Conservation (phyloP, 2,329 filamentous ascomycete genomes). For the Celoporthe dispersa region DNA sequence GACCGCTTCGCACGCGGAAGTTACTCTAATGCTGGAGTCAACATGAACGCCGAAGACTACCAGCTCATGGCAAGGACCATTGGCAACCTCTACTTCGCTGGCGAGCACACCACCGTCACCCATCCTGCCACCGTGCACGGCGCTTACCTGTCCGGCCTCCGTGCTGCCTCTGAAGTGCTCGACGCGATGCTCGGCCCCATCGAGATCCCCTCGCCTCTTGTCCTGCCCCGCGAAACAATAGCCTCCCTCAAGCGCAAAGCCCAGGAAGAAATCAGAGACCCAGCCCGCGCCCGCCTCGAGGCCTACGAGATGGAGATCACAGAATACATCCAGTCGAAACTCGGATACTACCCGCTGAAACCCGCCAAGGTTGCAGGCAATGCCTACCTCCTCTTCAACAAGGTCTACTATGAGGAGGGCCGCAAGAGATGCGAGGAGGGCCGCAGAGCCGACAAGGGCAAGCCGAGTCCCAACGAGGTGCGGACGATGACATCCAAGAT, state of each 20-base stretch:
- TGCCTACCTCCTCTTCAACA: conserved; percentile 88
- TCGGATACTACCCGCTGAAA: conserved; percentile 76
- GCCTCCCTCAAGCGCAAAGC: conserved; percentile 60
- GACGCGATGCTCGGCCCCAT: conserved; percentile 83
- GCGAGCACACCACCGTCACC: conserved; percentile 93
- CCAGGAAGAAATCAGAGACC: conserved; percentile 48
- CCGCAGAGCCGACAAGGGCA: conserved; percentile 66
- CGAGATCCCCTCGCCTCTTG: conserved; percentile 73
- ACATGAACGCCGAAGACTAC: conserved; percentile 85
- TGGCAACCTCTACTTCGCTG: conserved; percentile 91
- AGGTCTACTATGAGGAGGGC: conserved; percentile 70
- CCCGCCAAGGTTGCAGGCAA: conserved; percentile 78
- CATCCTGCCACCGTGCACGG: conserved; percentile 97
- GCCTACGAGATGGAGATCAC: conserved; percentile 60
- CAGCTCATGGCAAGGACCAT: conserved; percentile 84
- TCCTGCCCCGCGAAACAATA: conserved; percentile 64
- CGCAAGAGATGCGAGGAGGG: conserved; percentile 65
- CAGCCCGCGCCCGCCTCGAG: conserved; percentile 57
- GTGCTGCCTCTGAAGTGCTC: conserved; percentile 85
- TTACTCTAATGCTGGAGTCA: conserved; percentile 90
- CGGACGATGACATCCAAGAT: conserved; percentile 84
- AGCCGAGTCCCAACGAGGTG: conserved; percentile 77
- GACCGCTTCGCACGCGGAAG: conserved; percentile 92
- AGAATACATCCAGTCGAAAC: conserved; percentile 55
- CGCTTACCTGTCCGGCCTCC: conserved; percentile 89